These are phyloP conservation scores for Aspergillus panamensis DNA, from an alignment of 495 filamentous ascomycete genomes.

Conservation along the genomic window DNA sequence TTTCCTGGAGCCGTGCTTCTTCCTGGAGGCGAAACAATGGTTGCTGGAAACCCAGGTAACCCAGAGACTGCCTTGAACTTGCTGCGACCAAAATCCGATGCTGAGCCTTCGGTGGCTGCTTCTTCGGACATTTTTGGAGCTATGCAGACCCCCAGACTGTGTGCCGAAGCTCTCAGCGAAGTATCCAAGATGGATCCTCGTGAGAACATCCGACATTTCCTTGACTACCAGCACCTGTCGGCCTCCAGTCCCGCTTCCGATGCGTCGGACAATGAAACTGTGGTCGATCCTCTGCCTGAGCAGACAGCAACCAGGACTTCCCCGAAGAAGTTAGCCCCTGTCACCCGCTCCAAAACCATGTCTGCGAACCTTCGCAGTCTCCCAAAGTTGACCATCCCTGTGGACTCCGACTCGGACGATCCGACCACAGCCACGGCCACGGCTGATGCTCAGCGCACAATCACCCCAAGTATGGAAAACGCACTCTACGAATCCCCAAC, in stretches of 20 bases:
- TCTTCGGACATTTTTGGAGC: slow-evolving; percentile 81
- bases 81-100: slow-evolving; percentile 26
- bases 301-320: not conserved
- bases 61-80: slow-evolving; percentile 51
- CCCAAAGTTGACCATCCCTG: slow-evolving; percentile 56
- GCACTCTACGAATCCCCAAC: slow-evolving; percentile 4
- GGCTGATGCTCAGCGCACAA: slow-evolving; percentile 21
- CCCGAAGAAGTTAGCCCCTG: slow-evolving; percentile 30
- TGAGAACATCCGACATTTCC: slow-evolving; percentile 81
- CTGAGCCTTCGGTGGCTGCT: slow-evolving; percentile 69
- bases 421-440: slow-evolving; percentile 14
- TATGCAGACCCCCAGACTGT: slow-evolving; percentile 50
- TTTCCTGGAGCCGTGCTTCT: slow-evolving; percentile 54
- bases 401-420: slow-evolving; percentile 21
- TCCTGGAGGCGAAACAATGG: slow-evolving; percentile 52
- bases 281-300: not conserved
- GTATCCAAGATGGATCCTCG: slow-evolving; percentile 70
- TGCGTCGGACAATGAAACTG: not conserved
- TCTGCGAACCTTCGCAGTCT: slow-evolving; percentile 46
- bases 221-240: slow-evolving; percentile 67
- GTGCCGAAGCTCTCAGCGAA: slow-evolving; percentile 63
- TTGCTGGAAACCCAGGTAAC: slow-evolving; percentile 63
- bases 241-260: not conserved
- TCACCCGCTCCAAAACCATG: slow-evolving; percentile 32
- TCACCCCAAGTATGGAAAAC: slow-evolving; percentile 15